Evolutionary conservation across 2,329 filamentous ascomycete genomes (phyloP), one percentile per base, ranked within the genome.

Genomic region (Calonectria leucothoes): DNA sequence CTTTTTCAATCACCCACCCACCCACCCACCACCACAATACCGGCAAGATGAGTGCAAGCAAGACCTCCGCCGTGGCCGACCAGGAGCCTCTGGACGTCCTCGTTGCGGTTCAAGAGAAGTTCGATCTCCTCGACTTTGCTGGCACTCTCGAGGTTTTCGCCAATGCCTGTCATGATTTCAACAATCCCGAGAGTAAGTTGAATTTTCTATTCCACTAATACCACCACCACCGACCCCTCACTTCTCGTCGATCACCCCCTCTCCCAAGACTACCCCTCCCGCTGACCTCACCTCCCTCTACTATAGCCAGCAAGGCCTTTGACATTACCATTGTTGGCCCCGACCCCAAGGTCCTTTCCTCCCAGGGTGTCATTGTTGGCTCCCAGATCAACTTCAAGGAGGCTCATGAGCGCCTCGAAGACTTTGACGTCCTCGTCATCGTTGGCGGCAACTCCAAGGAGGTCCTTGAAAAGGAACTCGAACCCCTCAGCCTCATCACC

Each of bases 351-450:
- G 86, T 91, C 55, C 81, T 91, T 65, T 91, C 90, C 31, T 83
- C 86, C 51, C 88, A 95, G 84, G 94, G 94, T 77, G 89, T 93
- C 81, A 88, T 92, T 79, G 87, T 97, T 84, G 91, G 91, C 80
- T 92, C 94, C 75, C 93, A 97, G 85, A 92, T 96, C 84, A 89
- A 92, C 82, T 95, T 91, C 88, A 93, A 94, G 82, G 94, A 96
- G 82, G 94, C 94, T 74, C 90, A 95, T 85, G 91, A 94, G 73
- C 88, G 89, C 78, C 90, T 95, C 63, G 87, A 92, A 77, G 93
- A 95, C 77, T 96, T 94, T 83, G 95, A 97, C 83, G 89, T 97
- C 75, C 89, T 97, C 78, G 89, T 97, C 83, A 87, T 97, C 76
- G 89, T 95, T 33, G 95, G 95, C 81, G 94, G 95, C 82, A 90